Conservation (phyloP, 306 rosid species). For the Rubus parviflorus region DNA sequence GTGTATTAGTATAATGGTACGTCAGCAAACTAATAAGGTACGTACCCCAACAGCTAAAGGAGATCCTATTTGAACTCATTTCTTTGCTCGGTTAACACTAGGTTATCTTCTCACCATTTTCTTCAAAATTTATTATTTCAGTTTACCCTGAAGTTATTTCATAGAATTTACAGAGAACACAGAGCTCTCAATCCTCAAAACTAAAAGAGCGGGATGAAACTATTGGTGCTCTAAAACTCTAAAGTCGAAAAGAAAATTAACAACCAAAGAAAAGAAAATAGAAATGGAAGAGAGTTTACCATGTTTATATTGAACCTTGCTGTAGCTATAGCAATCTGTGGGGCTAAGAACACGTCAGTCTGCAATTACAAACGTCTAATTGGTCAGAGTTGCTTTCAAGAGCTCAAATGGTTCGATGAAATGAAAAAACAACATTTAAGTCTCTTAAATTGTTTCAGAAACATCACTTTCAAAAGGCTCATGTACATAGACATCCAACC, state of each 20-base stretch:
- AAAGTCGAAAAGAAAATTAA: background rate
- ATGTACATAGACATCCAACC: background rate
- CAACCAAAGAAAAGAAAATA: conserved; percentile 10
- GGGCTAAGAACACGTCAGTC: conserved; percentile 52
- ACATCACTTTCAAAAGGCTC: background rate
- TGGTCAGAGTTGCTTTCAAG: conserved; percentile 9
- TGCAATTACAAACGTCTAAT: conserved; percentile 22
- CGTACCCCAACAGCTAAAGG: background rate
- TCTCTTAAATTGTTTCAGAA: conserved; percentile 10
- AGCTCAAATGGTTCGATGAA: background rate
- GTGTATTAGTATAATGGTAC: background rate
- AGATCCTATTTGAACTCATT: background rate
- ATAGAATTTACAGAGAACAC: background rate
- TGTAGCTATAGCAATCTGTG: conserved; percentile 31
- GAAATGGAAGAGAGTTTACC: conserved; percentile 27
- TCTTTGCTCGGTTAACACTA: background rate
- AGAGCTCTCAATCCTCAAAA: background rate
- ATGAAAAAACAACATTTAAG: background rate
- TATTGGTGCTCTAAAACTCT: background rate
- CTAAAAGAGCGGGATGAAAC: background rate
- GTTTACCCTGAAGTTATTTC: background rate
- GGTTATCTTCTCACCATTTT: background rate
- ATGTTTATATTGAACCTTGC: conserved; percentile 28
- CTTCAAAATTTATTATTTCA: background rate
- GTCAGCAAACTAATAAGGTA: background rate